phyloP scores from a whole-genome alignment of 2,329 filamentous ascomycete species.

The Cladosporium sp. region DNA sequence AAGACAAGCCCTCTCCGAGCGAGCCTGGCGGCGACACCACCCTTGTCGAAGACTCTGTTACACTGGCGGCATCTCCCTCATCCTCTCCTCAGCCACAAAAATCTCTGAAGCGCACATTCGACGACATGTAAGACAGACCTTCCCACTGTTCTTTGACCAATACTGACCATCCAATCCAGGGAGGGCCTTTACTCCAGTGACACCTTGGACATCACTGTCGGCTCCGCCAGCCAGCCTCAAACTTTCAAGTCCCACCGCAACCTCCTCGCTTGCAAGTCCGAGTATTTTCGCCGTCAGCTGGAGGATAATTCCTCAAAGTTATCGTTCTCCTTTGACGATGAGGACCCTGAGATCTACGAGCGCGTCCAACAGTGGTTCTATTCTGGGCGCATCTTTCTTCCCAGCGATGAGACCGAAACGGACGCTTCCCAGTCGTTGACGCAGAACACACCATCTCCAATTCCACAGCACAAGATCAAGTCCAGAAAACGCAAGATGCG shows the following conservation, averaged over 20 bases:
- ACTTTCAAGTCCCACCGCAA: not conserved
- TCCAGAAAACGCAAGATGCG: not conserved
- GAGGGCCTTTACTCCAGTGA: not conserved
- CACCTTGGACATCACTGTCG: not conserved
- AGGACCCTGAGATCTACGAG: not conserved
- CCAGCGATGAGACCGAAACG: not conserved
- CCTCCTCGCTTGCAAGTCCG: not conserved
- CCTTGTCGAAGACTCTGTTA: not conserved
- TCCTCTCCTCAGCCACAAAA: not conserved
- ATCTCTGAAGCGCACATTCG: not conserved
- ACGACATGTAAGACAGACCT: not conserved
- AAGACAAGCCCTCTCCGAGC: not conserved
- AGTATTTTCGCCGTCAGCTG: not conserved
- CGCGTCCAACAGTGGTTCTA: not conserved
- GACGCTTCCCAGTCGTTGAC: no score
- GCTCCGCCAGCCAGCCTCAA: not conserved
- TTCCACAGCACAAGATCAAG: not conserved
- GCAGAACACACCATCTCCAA: no score
- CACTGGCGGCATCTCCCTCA: not conserved
- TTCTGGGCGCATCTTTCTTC: not conserved
- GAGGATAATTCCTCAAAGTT: not conserved
- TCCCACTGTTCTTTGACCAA: no score
- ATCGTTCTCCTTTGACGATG: not conserved
- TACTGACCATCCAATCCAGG: not conserved
- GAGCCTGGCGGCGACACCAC: not conserved